phyloP scores from a whole-genome alignment of 2,329 filamentous ascomycete genomes.

The Xylaria arbuscula region DNA sequence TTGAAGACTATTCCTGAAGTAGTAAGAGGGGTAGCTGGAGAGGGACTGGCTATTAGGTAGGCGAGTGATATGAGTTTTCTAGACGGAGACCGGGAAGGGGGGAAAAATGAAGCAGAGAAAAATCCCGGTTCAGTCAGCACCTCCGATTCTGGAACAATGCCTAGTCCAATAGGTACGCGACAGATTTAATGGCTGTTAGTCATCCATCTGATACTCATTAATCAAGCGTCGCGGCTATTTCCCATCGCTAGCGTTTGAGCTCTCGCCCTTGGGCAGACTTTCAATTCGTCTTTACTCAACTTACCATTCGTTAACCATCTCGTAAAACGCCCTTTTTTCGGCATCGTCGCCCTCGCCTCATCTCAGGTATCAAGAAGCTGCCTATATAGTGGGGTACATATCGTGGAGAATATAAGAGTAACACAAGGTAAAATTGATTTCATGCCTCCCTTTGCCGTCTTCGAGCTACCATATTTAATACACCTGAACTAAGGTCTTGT shows the following conservation, averaged over 20 bases:
- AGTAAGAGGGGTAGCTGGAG: constrained; percentile 35
- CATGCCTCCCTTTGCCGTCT: background rate
- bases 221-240: constrained; percentile 34
- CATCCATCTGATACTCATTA: constrained; percentile 38
- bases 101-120: constrained; percentile 13
- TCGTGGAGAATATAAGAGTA: constrained; percentile 41
- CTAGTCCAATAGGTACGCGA: constrained; percentile 35
- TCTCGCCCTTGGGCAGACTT: constrained; percentile 2
- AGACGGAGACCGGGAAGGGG: background rate
- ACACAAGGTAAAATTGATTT: background rate
- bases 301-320: constrained; percentile 11
- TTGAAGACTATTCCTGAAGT: constrained; percentile 27
- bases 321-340: constrained; percentile 13
- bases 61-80: background rate
- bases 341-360: constrained; percentile 15
- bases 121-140: constrained; percentile 4
- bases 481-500: background rate
- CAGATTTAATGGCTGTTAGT: constrained; percentile 36
- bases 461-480: background rate
- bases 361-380: constrained; percentile 17
- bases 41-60: background rate
- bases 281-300: constrained; percentile 17
- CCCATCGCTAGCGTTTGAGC: constrained; percentile 7
- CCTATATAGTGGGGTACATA: constrained; percentile 39
- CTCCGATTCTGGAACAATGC: constrained; percentile 33